phyloP scores from a whole-genome alignment of 2,329 filamentous ascomycete genomes.

The Fusarium papillatum region DNA sequence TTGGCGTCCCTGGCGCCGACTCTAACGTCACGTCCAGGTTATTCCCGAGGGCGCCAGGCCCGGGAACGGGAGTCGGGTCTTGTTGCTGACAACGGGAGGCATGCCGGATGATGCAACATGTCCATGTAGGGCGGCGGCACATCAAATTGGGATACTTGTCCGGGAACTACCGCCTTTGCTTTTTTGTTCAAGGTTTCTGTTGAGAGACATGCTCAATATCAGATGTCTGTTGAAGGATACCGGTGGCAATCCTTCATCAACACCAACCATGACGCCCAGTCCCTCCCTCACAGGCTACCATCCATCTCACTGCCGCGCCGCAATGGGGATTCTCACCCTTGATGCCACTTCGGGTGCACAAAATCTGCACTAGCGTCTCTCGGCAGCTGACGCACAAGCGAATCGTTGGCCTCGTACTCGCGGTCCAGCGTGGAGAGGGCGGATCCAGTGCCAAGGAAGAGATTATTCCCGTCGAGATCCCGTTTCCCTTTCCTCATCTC shows the following conservation, averaged over 20 bases:
- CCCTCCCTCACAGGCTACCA: not conserved
- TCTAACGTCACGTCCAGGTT: constrained; percentile 34
- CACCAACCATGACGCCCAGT: not conserved
- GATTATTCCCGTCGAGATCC: constrained; percentile 45
- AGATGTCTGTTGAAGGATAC: not conserved
- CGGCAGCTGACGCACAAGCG: constrained; percentile 30
- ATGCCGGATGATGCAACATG: constrained; percentile 3
- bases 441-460: constrained; percentile 31
- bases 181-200: not conserved
- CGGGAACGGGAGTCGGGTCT: constrained; percentile 12
- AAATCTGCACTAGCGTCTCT: constrained; percentile 33
- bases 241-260: not conserved
- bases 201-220: not conserved
- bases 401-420: constrained; percentile 27
- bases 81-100: constrained; percentile 9
- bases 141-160: not conserved
- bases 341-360: constrained; percentile 19
- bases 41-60: constrained; percentile 33
- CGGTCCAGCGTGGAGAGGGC: constrained; percentile 27
- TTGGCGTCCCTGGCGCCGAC: constrained; percentile 15
- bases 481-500: constrained; percentile 37
- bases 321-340: constrained; percentile 16
- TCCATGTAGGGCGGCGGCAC: constrained; percentile 8
- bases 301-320: constrained; percentile 22
- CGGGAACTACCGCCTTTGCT: not conserved